A percentile compares a stretch with the other conserved stretches of the same genome.
Evolutionary conservation across 805 yeast genomes (phyloP).

Genomic region (Saccharomycopsis fibuligera): DNA sequence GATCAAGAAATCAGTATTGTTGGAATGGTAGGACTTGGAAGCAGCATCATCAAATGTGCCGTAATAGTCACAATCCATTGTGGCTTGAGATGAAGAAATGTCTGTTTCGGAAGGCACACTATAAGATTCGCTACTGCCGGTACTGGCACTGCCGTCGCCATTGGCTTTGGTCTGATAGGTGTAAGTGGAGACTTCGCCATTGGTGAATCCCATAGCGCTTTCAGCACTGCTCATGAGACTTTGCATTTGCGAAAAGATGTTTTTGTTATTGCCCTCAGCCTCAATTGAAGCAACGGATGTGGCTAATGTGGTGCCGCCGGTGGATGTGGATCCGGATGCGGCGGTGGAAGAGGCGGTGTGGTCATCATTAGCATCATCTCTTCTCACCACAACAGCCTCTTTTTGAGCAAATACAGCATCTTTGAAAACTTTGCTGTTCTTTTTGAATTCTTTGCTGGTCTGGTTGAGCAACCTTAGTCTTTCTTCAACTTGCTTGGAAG

Average conservation of each 20-base stretch:
- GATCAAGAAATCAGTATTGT: conserved; percentile 33
- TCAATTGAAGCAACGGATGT: background rate
- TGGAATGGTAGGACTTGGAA: conserved; percentile 31
- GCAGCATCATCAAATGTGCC: conserved; percentile 33
- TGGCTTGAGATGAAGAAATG: conserved; percentile 8
- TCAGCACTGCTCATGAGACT: conserved; percentile 6
- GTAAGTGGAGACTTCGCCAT: conserved; percentile 1
- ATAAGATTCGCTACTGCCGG: conserved; percentile 1
- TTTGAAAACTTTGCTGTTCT: background rate
- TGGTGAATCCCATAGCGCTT: conserved; percentile 6
- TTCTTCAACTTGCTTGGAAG: conserved; percentile 1
- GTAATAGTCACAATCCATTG: conserved; percentile 32
- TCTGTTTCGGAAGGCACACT: background rate
- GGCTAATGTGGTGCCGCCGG: background rate
- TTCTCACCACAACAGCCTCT: background rate
- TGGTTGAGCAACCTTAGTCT: background rate
- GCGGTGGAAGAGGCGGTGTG: background rate
- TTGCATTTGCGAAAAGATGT: conserved; percentile 7
- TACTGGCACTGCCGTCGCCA: background rate
- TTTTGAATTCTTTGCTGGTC: conserved; percentile 3
- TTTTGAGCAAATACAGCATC: too few species aligned
- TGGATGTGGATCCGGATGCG: background rate
- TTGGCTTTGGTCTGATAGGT: too few species aligned
- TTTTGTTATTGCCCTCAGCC: conserved; percentile 8
- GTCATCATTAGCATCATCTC: background rate